A percentile compares a stretch with the other conserved stretches of the same genome.
Conservation (phyloP, 345 rosid species). For the Eucalyptus erythrocorys region DNA sequence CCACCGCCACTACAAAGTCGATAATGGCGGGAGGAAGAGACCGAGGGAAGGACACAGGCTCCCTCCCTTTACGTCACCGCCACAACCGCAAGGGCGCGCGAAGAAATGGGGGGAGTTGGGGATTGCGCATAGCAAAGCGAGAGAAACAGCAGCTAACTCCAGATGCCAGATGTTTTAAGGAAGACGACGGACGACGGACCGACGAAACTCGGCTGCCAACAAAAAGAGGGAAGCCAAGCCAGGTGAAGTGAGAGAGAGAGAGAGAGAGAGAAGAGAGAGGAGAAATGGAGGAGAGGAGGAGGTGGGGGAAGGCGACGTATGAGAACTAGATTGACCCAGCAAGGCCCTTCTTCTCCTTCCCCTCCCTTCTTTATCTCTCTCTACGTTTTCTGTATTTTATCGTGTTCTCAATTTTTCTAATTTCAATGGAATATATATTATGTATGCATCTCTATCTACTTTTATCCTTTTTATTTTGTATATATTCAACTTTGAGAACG, state of each 20-base stretch:
- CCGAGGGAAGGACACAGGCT: background rate
- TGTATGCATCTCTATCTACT: background rate
- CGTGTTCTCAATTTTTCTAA: background rate
- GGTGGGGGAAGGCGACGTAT: constrained; percentile 2
- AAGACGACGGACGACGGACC: background rate
- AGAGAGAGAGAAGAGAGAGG: background rate
- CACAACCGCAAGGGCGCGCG: background rate
- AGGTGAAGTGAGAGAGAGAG: background rate
- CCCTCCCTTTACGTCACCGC: background rate
- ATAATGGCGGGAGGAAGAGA: background rate
- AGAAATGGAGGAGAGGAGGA: background rate
- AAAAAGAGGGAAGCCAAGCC: no score
- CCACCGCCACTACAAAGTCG: background rate
- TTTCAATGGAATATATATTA: background rate
- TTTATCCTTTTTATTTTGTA: no score
- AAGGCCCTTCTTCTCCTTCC: background rate
- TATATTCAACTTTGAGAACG: background rate
- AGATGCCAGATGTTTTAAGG: background rate
- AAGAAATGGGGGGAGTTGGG: background rate
- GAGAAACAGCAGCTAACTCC: background rate
- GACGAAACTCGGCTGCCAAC: background rate
- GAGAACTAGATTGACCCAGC: constrained; percentile 3
- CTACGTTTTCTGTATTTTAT: background rate
- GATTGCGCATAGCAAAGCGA: background rate
- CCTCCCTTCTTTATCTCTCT: background rate